These are phyloP conservation scores for Celoporthe dispersa DNA, from an alignment of 2,329 filamentous ascomycete species.

Conservation along the genomic window DNA sequence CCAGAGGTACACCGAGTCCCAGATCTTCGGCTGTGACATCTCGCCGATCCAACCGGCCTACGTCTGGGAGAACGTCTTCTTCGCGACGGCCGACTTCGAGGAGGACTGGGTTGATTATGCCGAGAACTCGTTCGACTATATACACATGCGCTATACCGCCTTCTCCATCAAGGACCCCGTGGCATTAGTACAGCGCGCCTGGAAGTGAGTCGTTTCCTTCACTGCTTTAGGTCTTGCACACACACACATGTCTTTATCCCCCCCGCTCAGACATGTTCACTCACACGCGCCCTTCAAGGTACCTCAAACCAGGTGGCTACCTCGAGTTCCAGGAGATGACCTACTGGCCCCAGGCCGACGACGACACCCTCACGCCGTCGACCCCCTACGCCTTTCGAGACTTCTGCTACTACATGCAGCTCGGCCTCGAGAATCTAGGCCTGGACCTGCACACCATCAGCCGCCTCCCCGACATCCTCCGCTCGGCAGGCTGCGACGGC, in stretches of 20 bases:
- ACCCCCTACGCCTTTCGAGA: conserved; percentile 53
- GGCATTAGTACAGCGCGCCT: conserved; percentile 47
- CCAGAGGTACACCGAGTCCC: conserved; percentile 49
- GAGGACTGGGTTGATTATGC: conserved; percentile 52
- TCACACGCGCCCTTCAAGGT: conserved; percentile 37
- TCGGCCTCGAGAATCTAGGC: conserved; percentile 47
- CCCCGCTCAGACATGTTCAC: not conserved
- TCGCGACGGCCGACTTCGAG: conserved; percentile 58
- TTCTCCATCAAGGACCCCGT: conserved; percentile 49
- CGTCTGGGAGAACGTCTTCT: conserved; percentile 56
- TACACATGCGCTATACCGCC: conserved; percentile 53
- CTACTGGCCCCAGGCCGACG: conserved; percentile 48
- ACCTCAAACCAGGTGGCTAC: conserved; percentile 57
- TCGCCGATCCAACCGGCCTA: conserved; percentile 58
- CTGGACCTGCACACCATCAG: conserved; percentile 48
- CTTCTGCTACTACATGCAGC: conserved; percentile 46
- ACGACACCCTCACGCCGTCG: conserved; percentile 44
- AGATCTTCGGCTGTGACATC: conserved; percentile 54
- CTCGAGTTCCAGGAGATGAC: conserved; percentile 55
- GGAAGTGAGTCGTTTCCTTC: conserved; percentile 40
- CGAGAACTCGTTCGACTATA: conserved; percentile 51
- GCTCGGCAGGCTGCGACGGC: conserved; percentile 32
- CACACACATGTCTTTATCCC: not conserved
- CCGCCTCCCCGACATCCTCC: conserved; percentile 42
- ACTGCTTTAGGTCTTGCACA: not conserved